A percentile compares a stretch with the other conserved stretches of the same genome.
phyloP scores from a whole-genome alignment of 495 filamentous ascomycete species.

The Pyronema omphalodes region DNA sequence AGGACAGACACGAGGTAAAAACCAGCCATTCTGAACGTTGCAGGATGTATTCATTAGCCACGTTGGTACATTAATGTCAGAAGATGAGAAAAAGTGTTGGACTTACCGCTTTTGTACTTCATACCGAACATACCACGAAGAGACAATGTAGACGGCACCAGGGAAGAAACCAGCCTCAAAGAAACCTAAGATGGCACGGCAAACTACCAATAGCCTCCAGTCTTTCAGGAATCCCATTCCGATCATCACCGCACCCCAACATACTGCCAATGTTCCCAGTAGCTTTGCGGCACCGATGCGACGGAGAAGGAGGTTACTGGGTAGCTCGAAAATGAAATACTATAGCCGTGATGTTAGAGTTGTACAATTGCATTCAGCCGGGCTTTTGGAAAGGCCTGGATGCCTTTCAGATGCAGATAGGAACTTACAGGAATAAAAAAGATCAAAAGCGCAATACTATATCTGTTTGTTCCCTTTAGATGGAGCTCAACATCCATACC shows the following conservation, averaged over 20 bases:
- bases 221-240: conserved; percentile 52
- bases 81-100: neutral
- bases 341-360: conserved; percentile 26
- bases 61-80: no score
- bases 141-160: conserved; percentile 54
- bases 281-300: conserved; percentile 43
- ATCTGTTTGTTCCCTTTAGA: conserved; percentile 17
- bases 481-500: conserved; percentile 33
- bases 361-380: conserved; percentile 5
- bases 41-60: neutral
- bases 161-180: conserved; percentile 52
- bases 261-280: conserved; percentile 47
- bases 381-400: no score
- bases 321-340: conserved; percentile 42
- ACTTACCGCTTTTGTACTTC: conserved; percentile 46
- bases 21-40: conserved; percentile 31
- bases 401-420: neutral
- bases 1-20: conserved; percentile 53
- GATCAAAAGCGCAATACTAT: conserved; percentile 27
- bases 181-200: conserved; percentile 48
- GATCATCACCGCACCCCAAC: conserved; percentile 46
- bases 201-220: conserved; percentile 42
- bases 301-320: conserved; percentile 53
- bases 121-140: conserved; percentile 53
- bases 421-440: conserved; percentile 23